These are phyloP conservation scores for Lodderomyces jiufengensis DNA, from an alignment of 1,139 yeast genomes.

Conservation along the genomic window DNA sequence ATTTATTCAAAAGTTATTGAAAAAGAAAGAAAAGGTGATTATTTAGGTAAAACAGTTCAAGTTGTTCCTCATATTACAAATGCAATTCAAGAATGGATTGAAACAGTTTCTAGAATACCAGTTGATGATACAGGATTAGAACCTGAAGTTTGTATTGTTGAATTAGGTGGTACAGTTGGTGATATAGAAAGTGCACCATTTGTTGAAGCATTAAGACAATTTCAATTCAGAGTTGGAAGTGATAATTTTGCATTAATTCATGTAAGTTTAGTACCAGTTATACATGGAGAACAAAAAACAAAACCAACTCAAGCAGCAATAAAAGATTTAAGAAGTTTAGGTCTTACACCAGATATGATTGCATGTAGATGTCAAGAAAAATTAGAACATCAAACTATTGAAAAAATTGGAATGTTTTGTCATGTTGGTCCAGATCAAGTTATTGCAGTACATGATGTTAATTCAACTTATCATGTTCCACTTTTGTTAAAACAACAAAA, in stretches of 20 bases:
- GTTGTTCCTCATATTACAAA: conserved; percentile 97
- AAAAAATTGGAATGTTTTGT: conserved; percentile 97
- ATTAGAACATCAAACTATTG: conserved; percentile 79
- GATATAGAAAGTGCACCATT: conserved; percentile 99
- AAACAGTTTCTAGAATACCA: conserved; percentile 84
- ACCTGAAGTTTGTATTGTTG: conserved; percentile 93
- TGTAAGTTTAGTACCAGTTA: conserved; percentile 94
- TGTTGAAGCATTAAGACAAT: conserved; percentile 97
- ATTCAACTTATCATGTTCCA: conserved; percentile 97
- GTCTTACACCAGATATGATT: conserved; percentile 93
- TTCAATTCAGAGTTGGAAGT: conserved; percentile 92
- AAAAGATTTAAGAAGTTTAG: conserved; percentile 91
- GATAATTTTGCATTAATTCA: conserved; percentile 95
- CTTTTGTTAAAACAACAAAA: conserved; percentile 83
- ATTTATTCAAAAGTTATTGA: conserved; percentile 92
- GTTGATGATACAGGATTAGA: conserved; percentile 88
- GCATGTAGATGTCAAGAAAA: conserved; percentile 94
- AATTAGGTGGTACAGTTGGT: conserved; percentile 98
- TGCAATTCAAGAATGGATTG: conserved; percentile 98
- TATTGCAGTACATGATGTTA: conserved; percentile 93
- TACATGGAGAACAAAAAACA: conserved; percentile 97
- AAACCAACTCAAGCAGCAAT: conserved; percentile 99
- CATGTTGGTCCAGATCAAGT: conserved; percentile 98
- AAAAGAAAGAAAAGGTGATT: conserved; percentile 94
- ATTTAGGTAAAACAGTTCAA: conserved; percentile 98